Evolutionary conservation across 1,284 basidiomycete genomes (phyloP).

Genomic region (Heterobasidion occidentale): DNA sequence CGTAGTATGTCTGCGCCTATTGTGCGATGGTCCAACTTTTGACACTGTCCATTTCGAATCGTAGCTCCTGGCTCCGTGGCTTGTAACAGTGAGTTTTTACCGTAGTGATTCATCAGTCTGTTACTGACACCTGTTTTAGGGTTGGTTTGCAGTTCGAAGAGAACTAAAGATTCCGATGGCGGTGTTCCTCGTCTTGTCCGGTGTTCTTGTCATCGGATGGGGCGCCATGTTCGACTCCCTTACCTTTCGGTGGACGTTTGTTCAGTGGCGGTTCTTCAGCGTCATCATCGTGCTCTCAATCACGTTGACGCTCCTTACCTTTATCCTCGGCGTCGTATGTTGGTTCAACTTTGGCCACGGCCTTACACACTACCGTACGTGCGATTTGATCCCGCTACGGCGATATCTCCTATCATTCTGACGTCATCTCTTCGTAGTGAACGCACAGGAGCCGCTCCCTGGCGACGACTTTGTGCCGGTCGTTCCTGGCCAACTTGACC

Average conservation of each 20-base stretch:
- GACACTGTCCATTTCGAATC: not conserved
- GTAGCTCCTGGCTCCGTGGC: slow-evolving; percentile 63
- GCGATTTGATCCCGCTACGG: not conserved
- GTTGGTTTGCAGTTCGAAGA: slow-evolving; percentile 66
- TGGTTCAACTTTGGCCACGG: slow-evolving; percentile 71
- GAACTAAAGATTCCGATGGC: slow-evolving; percentile 54
- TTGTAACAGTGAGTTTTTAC: slow-evolving; percentile 37
- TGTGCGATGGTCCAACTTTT: slow-evolving; percentile 1
- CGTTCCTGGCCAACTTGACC: slow-evolving; percentile 18
- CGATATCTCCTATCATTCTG: not conserved
- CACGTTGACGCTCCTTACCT: slow-evolving; percentile 42
- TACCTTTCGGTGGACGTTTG: slow-evolving; percentile 70
- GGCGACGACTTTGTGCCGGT: slow-evolving; percentile 40
- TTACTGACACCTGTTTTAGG: slow-evolving; percentile 26
- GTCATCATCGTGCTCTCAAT: slow-evolving; percentile 54
- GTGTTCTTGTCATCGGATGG: slow-evolving; percentile 59
- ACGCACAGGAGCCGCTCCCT: slow-evolving; percentile 42
- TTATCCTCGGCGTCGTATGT: slow-evolving; percentile 58
- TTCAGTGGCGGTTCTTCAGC: slow-evolving; percentile 67
- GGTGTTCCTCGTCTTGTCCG: slow-evolving; percentile 52
- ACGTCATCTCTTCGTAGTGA: slow-evolving; percentile 32
- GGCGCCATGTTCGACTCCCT: slow-evolving; percentile 61
- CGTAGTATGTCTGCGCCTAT: slow-evolving; percentile 29
- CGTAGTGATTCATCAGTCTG: not conserved
- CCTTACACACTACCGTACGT: slow-evolving; percentile 57